Conservation (phyloP, 306 rosid genomes). For the Arachis hypogaea region DNA sequence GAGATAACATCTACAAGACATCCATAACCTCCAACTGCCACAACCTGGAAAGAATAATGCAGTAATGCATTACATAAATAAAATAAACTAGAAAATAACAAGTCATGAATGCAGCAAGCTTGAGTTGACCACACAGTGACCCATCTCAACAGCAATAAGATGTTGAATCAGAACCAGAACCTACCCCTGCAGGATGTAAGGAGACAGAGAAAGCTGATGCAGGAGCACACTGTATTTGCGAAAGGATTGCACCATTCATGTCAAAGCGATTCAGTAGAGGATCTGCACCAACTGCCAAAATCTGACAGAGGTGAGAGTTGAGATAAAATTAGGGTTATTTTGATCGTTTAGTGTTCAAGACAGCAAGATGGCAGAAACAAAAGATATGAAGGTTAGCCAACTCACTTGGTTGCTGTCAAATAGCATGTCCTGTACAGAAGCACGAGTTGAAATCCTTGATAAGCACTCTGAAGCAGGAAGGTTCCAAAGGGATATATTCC, state of each 20-base stretch:
- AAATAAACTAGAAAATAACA: conserved; percentile 29
- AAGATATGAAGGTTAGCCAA: conserved; percentile 24
- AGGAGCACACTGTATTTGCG: conserved; percentile 91
- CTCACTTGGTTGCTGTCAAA: conserved; percentile 87
- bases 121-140: conserved; percentile 26
- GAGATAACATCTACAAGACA: conserved; percentile 88
- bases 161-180: conserved; percentile 42
- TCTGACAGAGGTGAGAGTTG: conserved; percentile 43
- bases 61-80: conserved; percentile 22
- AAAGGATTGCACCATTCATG: conserved; percentile 79
- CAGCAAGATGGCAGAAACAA: conserved; percentile 1
- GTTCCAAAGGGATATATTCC: conserved; percentile 86
- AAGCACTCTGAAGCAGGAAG: conserved; percentile 86
- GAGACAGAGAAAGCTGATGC: conserved; percentile 78
- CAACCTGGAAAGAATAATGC: conserved; percentile 55
- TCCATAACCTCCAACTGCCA: conserved; percentile 91
- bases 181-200: conserved; percentile 78
- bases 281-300: conserved; percentile 85
- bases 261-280: conserved; percentile 75
- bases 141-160: conserved; percentile 9
- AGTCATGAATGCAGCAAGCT: conserved; percentile 27
- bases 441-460: conserved; percentile 58
- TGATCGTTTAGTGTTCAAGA: conserved; percentile 5
- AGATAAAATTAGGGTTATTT: background rate
- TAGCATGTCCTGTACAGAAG: conserved; percentile 76